Conservation (phyloP, 345 rosid genomes). For the Eucalyptus pauciflora region DNA sequence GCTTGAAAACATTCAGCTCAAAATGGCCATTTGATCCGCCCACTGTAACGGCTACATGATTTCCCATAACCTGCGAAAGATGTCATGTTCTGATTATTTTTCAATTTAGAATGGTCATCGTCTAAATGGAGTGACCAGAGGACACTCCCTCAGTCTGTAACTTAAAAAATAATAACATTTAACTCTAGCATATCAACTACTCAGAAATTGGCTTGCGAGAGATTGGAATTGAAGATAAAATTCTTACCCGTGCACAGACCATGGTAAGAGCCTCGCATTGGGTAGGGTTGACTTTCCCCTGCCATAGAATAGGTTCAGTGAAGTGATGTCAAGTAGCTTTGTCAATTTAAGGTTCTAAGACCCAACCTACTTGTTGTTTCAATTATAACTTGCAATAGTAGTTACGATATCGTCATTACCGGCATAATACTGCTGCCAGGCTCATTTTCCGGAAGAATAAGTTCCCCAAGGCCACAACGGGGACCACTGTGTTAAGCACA, state of each 20-base stretch:
- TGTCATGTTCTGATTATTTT: background rate
- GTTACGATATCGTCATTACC: slow-evolving; percentile 19
- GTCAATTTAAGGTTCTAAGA: no score
- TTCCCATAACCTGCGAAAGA: slow-evolving; percentile 77
- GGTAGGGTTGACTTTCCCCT: slow-evolving; percentile 99
- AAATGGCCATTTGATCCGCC: slow-evolving; percentile 98
- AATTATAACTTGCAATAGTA: background rate
- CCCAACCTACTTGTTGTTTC: background rate
- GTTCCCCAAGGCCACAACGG: slow-evolving; percentile 97
- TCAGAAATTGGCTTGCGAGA: background rate
- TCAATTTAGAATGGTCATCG: background rate
- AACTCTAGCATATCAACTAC: background rate
- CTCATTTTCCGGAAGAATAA: slow-evolving; percentile 97
- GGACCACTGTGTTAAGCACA: slow-evolving; percentile 58
- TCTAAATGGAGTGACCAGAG: background rate
- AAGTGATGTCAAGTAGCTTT: background rate
- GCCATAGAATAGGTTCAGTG: slow-evolving; percentile 12
- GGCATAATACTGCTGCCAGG: slow-evolving; percentile 99
- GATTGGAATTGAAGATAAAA: background rate
- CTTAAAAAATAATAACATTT: background rate
- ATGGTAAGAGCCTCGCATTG: slow-evolving; percentile 97
- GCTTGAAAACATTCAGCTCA: slow-evolving; percentile 92
- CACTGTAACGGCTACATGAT: slow-evolving; percentile 80
- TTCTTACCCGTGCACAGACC: slow-evolving; percentile 94
- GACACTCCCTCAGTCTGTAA: background rate